Percentiles rank a stretch among this genome's conserved stretches.
Conservation (phyloP, 2,329 filamentous ascomycete species). For the Paradendryphiella salina region DNA sequence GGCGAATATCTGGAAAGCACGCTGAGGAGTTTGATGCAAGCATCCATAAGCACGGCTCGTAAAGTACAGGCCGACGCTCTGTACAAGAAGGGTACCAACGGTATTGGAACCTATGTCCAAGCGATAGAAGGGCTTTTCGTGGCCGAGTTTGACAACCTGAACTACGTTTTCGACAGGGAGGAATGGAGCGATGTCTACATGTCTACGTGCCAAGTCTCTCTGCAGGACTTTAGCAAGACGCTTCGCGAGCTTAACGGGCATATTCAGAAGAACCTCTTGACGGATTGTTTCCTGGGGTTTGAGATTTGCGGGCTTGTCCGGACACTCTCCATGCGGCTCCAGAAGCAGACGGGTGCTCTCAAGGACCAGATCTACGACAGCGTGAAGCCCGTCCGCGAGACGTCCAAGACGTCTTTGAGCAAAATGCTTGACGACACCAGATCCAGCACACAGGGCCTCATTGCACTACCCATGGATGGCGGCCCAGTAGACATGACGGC, state of each 20-base stretch:
- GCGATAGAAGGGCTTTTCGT: constrained; percentile 85
- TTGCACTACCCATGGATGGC: constrained; percentile 75
- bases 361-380: constrained; percentile 82
- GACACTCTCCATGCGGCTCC: constrained; percentile 74
- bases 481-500: constrained; percentile 75
- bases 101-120: constrained; percentile 84
- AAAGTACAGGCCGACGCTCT: constrained; percentile 76
- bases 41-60: constrained; percentile 75
- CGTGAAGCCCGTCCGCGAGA: constrained; percentile 86
- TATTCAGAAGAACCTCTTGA: constrained; percentile 81
- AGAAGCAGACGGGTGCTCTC: constrained; percentile 80
- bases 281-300: constrained; percentile 93
- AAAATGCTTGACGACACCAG: constrained; percentile 84
- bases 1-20: constrained; percentile 83
- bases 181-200: constrained; percentile 82
- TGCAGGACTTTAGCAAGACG: constrained; percentile 83
- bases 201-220: constrained; percentile 73
- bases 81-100: constrained; percentile 86
- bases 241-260: constrained; percentile 86
- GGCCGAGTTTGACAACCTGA: constrained; percentile 89
- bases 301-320: constrained; percentile 93
- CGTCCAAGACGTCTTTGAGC: constrained; percentile 80
- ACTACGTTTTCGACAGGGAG: constrained; percentile 79
- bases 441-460: constrained; percentile 66
- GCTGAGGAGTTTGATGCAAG: constrained; percentile 82